phyloP scores from a whole-genome alignment of 2,329 filamentous ascomycete species.

The Monilinia vaccinii-corymbosi region DNA sequence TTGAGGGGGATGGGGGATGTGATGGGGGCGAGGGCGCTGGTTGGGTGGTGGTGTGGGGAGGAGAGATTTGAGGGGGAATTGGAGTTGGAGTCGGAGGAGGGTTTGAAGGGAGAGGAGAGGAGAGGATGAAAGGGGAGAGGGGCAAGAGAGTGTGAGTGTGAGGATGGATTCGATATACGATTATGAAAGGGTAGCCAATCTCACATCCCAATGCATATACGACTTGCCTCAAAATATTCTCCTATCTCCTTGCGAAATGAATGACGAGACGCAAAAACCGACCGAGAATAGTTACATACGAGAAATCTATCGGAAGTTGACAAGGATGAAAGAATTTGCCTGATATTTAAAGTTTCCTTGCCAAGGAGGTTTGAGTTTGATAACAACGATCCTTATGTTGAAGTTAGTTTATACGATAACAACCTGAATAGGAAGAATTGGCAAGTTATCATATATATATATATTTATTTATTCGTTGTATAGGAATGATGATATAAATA shows the following conservation, averaged over 20 bases:
- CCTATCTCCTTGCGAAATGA: too few species aligned
- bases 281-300: too few species aligned
- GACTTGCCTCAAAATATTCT: not conserved
- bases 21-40: constrained; percentile 58
- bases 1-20: constrained; percentile 56
- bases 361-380: not conserved
- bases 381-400: not conserved
- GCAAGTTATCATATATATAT: too few species aligned
- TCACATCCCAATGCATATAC: not conserved
- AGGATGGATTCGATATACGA: not conserved
- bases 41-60: constrained; percentile 59
- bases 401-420: too few species aligned
- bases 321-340: not conserved
- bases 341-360: not conserved
- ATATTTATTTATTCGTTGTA: too few species aligned
- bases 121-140: not conserved
- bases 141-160: not conserved
- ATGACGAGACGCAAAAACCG: too few species aligned
- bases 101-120: not conserved
- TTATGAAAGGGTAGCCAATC: not conserved
- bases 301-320: not conserved
- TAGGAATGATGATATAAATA: too few species aligned
- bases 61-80: constrained; percentile 8
- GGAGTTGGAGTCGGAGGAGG: too few species aligned
- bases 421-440: too few species aligned